Base-by-base conservation (phyloP, 768 basidiomycete genomes). In the Lyophyllum atratum region DNA sequence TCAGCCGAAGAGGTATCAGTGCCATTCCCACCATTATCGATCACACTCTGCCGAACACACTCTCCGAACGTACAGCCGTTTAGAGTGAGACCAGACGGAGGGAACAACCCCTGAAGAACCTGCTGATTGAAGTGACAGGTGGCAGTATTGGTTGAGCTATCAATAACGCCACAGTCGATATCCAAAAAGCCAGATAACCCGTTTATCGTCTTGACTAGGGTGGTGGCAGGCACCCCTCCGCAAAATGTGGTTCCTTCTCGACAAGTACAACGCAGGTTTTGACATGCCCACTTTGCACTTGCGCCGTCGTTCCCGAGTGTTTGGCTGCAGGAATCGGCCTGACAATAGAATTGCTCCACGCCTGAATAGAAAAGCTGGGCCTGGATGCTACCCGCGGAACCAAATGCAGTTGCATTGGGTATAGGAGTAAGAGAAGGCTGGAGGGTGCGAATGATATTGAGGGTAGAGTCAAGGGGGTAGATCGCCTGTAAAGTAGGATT, bases 311-410 rank as follows among this genome's bases (percentile, higher is more conserved):
- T 69, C 9, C 72, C 70, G 21, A 83, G 69, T 15, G 76, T 73
- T 71, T 96, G 93, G 0, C 68, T 72, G 74, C 95, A 97, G 6
- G 79, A 75, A 59, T 84, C 76, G 0, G 93, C 92, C 10, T 73
- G 58, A 68, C 95, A 98, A 69, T 83, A 90, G 74, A 98, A 98
- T 66, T 97, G 93, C 66, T 95, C 92, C 29, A 87, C 83, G 10
- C 90, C 87, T n/a, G 77, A 78, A 68, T 92, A 93, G 70, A 88
- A 86, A 5, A 93, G 74, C 60, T 92, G 89, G 0, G 86, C 86
- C 57, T 80, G 86, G n/a, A 81, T 70, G 8, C 80, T 76, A 11
- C 83, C 79, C 15, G 74, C 70, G 8, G 67, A 31, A 25, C 87
- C 88, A 59, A 85, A 86, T 7, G 84, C 77, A 5, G 86, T 85